Evolutionary conservation across 2,329 filamentous ascomycete genomes (phyloP), one percentile per base, ranked within the genome.

Genomic region (Fusarium subglutinans): DNA sequence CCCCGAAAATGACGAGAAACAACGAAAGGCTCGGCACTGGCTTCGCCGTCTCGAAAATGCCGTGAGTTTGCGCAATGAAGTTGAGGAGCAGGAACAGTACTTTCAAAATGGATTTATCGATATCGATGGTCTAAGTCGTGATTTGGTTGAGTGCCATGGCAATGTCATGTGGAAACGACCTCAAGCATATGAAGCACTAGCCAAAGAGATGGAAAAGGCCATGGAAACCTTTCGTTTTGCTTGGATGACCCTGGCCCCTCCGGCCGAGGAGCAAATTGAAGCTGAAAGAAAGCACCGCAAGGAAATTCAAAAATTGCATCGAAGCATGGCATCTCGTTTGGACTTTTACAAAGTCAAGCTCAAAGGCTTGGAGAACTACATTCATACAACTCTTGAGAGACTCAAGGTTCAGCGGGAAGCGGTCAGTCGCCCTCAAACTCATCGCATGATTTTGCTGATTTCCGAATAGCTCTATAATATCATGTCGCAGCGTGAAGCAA

Each of bases 141-240:
- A 91, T 76, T 83, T 91, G 50, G 89, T 91, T 70, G 90, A 91
- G 81, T 91, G 90, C 74, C 89, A 91, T 77, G 86, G 87, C 2
- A 88, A 89, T 75, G 89, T 90, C 37, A 83, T 91, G 71, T 91
- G 89, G 89, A 90, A 90, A 80, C 83, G 89, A 40, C 90, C 90
- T 4, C 88, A 90, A 80, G 89, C 90, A 2, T 91, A 90, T 76
- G 80, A 86, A 78, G 87, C 87, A 60, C 87, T 90, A 59, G 81
- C 87, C 59, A 80, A 80, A 38, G 85, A 87, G 74, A 84, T 90
- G 77, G 82, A 85, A 67, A 79, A 79, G 60, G 85, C 85, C 30
- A 86, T 90, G 85, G 78, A 77, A 12, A 79, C 79, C 41, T 89
- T 88, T 74, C 81, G 79, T 70, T 65, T 76, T 9, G 74, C 67